Evolutionary conservation across 345 rosid genomes (phyloP).

Genomic region (Stellera chamaejasme): DNA sequence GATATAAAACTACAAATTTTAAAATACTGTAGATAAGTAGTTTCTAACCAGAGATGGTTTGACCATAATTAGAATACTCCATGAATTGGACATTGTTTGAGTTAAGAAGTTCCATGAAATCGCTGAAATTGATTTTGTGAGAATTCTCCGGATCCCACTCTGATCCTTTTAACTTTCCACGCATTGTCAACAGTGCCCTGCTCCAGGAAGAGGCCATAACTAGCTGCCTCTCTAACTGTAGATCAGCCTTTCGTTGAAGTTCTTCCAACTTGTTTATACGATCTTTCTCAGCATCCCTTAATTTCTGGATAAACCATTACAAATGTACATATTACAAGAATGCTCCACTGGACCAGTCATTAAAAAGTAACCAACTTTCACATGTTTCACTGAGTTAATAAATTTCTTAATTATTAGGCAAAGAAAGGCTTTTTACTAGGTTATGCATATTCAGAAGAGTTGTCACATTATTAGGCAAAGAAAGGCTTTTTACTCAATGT

Average conservation of each 20-base stretch:
- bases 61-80: slow-evolving; percentile 88
- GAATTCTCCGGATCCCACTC: slow-evolving; percentile 89
- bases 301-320: slow-evolving; percentile 28
- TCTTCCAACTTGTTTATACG: slow-evolving; percentile 65
- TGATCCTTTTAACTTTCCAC: slow-evolving; percentile 78
- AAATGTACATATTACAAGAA: not conserved
- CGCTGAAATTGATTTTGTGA: slow-evolving; percentile 70
- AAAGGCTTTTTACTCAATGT: too few species aligned
- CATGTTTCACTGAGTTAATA: too few species aligned
- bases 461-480: too few species aligned
- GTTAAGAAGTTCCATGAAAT: slow-evolving; percentile 63
- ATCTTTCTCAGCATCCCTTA: slow-evolving; percentile 58
- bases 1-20: too few species aligned
- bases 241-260: slow-evolving; percentile 59
- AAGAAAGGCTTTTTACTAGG: not conserved
- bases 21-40: not conserved
- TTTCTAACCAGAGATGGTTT: slow-evolving; percentile 64
- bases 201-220: slow-evolving; percentile 92
- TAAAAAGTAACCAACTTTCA: too few species aligned
- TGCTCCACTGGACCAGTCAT: too few species aligned
- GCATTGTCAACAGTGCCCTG: slow-evolving; percentile 55
- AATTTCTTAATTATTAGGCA: not conserved
- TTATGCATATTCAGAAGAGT: not conserved
- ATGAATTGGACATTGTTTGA: slow-evolving; percentile 79
- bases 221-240: slow-evolving; percentile 88